Base-by-base conservation (phyloP, 805 yeast species). In the Kockiozyma suomiensis region DNA sequence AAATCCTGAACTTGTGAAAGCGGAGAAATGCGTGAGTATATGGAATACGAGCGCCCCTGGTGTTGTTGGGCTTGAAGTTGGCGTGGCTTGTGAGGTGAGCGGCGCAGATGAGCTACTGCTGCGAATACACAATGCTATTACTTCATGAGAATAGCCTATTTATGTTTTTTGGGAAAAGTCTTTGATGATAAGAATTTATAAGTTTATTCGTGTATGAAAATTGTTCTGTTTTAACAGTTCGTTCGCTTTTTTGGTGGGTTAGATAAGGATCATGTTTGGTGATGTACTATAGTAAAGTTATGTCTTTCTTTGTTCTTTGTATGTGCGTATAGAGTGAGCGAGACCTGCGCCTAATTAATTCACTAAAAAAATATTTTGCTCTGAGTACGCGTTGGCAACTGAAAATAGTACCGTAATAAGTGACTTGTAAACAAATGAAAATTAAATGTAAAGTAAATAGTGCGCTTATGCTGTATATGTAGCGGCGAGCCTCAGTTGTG, bases 21-120 rank as follows among this genome's bases (percentile, higher is more conserved):
- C 54, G 8, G 57, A 49, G 23, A 52, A 42, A 17, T 62, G 64
- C 23, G 21, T 15, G 21, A 43, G 40, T 23, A 30, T 62, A 28
- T 62, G 65, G 65, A 51, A 35, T 19, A 30, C 58, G 10, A 40
- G 25, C 28, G 17, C 51, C 8, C 42, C 54, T 3, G 61, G 59
- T 3, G 41, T 55, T 17, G 45, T 42, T 4, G 59, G 59, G 3
- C 17, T 62, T 30, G 65, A 56, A 13, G 45, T 38, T 25, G 65
- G 66, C 13, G 56, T 62, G 10, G 65, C 54, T 7, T 62, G 65
- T 37, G 65, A 62, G 25, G 40, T 59, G 13, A 47, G 19, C 1
- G 41, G 33, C 3, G 55, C 50, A 6, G 63, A 59, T 21, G 65
- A 62, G 30, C 28, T 53, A 12, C 26, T 62, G 25, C 6, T 50